Conservation (phyloP, 83 land plant species). For the Diphasiastrum complanatum region DNA sequence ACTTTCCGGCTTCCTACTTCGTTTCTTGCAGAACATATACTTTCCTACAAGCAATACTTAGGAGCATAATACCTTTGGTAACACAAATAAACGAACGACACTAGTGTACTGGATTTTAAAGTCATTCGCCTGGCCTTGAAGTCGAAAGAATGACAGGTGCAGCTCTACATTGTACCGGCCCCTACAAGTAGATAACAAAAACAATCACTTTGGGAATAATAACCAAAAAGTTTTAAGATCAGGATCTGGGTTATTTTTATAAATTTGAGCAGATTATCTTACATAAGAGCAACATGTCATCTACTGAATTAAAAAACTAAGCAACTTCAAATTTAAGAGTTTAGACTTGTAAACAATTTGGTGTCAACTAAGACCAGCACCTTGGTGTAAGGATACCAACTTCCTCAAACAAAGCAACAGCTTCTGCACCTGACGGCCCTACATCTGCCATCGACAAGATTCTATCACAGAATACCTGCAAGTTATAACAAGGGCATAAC, state of each 20-base stretch:
- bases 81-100: slow-evolving; percentile 60
- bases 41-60: neutral
- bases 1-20: too few relatives aligned
- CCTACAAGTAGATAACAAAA: slow-evolving; percentile 37
- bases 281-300: too few relatives aligned
- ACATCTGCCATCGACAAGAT: slow-evolving; percentile 69
- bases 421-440: slow-evolving; percentile 52
- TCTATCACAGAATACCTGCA: slow-evolving; percentile 56
- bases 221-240: neutral
- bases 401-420: slow-evolving; percentile 62
- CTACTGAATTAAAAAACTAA: too few relatives aligned
- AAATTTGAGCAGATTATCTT: too few relatives aligned
- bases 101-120: slow-evolving; percentile 82
- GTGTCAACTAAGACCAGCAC: too few relatives aligned
- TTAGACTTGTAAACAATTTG: too few relatives aligned
- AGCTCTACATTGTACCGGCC: slow-evolving; percentile 78
- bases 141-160: slow-evolving; percentile 62
- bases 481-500: neutral
- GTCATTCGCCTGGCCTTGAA: slow-evolving; percentile 75
- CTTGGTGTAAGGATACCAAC: slow-evolving; percentile 77
- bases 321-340: too few relatives aligned
- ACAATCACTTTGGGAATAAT: neutral
- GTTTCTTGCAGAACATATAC: neutral
- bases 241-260: too few relatives aligned
- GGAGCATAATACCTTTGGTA: slow-evolving; percentile 52